phyloP scores from a whole-genome alignment of 495 filamentous ascomycete species.

The Trichoderma asperelloides region DNA sequence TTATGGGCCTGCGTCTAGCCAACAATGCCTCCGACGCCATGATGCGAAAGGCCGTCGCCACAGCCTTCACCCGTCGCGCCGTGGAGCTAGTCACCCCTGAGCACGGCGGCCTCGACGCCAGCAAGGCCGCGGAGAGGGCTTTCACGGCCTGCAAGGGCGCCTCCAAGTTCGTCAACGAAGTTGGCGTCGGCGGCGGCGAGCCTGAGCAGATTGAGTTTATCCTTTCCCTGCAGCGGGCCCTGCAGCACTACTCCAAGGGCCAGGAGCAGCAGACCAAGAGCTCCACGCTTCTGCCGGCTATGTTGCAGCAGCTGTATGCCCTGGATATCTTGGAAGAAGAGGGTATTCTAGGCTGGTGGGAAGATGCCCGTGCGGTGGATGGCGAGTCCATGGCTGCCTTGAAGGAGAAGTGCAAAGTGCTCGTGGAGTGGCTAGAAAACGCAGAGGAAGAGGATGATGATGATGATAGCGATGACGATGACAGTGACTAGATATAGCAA shows the following conservation, averaged over 20 bases:
- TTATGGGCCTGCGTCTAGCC: slow-evolving; percentile 79
- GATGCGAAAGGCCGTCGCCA: slow-evolving; percentile 76
- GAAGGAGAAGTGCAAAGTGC: slow-evolving; percentile 59
- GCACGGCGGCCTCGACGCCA: slow-evolving; percentile 39
- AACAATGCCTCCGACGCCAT: slow-evolving; percentile 82
- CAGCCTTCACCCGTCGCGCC: slow-evolving; percentile 75
- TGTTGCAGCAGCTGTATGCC: slow-evolving; percentile 73
- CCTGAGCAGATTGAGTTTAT: slow-evolving; percentile 74
- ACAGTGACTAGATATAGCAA: slow-evolving; percentile 11
- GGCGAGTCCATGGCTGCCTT: slow-evolving; percentile 60
- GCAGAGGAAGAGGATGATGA: slow-evolving; percentile 71
- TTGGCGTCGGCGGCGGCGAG: slow-evolving; percentile 40
- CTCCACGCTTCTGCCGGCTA: slow-evolving; percentile 61
- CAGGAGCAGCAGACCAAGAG: slow-evolving; percentile 32
- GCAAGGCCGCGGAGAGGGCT: slow-evolving; percentile 56
- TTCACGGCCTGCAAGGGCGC: slow-evolving; percentile 38
- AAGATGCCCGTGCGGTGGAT: slow-evolving; percentile 51
- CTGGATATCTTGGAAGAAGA: slow-evolving; percentile 84
- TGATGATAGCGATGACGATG: slow-evolving; percentile 52
- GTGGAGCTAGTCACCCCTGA: slow-evolving; percentile 58
- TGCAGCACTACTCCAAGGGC: slow-evolving; percentile 44
- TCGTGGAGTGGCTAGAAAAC: slow-evolving; percentile 80
- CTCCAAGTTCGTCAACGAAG: slow-evolving; percentile 41
- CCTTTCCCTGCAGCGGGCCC: slow-evolving; percentile 70
- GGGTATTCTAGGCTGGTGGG: slow-evolving; percentile 84